A percentile compares a stretch with the other conserved stretches of the same genome.
Conservation (phyloP, 2,329 filamentous ascomycete species). For the Xylariaceae sp. region DNA sequence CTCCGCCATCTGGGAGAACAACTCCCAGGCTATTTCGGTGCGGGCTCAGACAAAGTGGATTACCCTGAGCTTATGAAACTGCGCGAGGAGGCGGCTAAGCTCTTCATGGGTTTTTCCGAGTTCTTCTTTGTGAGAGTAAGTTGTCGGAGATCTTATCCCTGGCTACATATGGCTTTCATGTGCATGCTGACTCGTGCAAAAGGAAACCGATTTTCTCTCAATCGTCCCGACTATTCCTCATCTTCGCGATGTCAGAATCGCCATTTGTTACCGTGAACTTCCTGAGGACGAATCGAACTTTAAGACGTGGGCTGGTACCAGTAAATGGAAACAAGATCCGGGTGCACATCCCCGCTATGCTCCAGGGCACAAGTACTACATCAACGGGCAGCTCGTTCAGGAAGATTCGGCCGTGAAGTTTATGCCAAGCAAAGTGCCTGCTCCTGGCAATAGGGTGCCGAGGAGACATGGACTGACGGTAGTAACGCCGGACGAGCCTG, state of each 20-base stretch:
- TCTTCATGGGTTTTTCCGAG: conserved; percentile 49
- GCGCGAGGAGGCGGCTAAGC: conserved; percentile 45
- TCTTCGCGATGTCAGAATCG: conserved; percentile 50
- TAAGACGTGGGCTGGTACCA: conserved; percentile 37
- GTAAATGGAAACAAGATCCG: conserved; percentile 57
- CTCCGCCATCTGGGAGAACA: conserved; percentile 50
- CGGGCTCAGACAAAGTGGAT: conserved; percentile 40
- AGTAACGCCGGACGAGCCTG: conserved; percentile 51
- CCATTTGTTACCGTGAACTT: conserved; percentile 56
- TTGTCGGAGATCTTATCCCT: not conserved
- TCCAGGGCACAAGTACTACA: conserved; percentile 53
- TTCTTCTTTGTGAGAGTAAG: conserved; percentile 64
- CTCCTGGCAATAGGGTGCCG: conserved; percentile 50
- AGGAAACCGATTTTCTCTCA: conserved; percentile 59
- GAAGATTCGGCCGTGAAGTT: conserved; percentile 46
- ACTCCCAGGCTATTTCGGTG: conserved; percentile 48
- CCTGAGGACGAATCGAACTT: conserved; percentile 46
- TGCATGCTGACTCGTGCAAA: conserved; percentile 18
- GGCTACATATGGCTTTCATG: too few species aligned
- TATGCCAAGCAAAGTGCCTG: conserved; percentile 48
- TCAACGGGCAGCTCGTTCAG: conserved; percentile 49
- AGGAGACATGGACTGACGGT: conserved; percentile 47
- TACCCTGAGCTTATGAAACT: conserved; percentile 43
- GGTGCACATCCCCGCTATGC: conserved; percentile 40
- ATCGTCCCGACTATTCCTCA: conserved; percentile 54